Evolutionary conservation across 2,329 filamentous ascomycete species (phyloP).

Genomic region (Septoria petroselini): DNA sequence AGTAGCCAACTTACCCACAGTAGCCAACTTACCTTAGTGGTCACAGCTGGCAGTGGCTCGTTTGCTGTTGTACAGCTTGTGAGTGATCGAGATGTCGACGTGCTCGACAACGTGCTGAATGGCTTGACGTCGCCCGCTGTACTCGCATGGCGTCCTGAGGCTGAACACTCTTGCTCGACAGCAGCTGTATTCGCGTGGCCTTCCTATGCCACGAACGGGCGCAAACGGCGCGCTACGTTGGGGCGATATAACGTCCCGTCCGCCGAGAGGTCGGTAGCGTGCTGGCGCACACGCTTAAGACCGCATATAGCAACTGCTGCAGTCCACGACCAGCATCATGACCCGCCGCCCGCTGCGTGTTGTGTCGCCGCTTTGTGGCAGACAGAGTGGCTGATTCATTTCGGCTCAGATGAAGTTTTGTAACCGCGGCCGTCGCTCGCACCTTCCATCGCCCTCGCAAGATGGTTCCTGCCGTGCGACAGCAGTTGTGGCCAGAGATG

Average conservation of each 20-base stretch:
- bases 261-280: neutral
- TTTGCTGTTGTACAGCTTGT: no score
- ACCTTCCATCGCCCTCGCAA: no score
- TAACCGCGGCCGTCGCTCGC: neutral
- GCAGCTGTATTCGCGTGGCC: neutral
- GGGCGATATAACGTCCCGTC: constrained; percentile 6
- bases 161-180: neutral
- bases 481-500: neutral
- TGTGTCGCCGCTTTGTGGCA: neutral
- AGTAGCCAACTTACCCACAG: no score
- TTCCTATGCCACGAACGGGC: constrained; percentile 1
- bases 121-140: no score
- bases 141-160: neutral
- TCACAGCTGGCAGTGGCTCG: no score
- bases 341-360: neutral
- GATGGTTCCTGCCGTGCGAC: neutral
- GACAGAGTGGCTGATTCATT: neutral
- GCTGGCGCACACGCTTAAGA: neutral
- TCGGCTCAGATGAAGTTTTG: neutral
- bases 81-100: no score
- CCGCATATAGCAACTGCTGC: constrained; percentile 9
- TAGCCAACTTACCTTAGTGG: no score
- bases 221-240: neutral
- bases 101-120: no score
- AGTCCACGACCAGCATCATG: constrained; percentile 6